These are phyloP conservation scores for Candida awuae DNA, from an alignment of 805 yeast species.

Conservation along the genomic window DNA sequence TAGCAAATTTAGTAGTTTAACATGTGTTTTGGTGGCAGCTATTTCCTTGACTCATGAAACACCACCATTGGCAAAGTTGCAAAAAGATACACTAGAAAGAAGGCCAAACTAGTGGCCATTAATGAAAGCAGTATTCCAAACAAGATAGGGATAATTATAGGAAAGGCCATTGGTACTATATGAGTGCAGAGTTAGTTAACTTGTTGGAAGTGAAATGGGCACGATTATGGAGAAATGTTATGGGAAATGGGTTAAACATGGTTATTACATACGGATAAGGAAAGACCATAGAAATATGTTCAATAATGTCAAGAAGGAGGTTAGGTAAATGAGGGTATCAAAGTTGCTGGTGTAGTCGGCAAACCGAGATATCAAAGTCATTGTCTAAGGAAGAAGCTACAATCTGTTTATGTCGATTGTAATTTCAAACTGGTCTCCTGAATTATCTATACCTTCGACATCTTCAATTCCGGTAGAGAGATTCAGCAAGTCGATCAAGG, in stretches of 20 bases:
- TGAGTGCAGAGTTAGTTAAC: background rate
- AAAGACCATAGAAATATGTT: constrained; percentile 3
- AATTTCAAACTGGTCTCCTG: constrained; percentile 32
- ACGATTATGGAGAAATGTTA: background rate
- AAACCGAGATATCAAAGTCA: constrained; percentile 1
- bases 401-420: constrained; percentile 34
- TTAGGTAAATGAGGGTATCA: constrained; percentile 1
- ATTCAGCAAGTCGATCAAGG: constrained; percentile 18
- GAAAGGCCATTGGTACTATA: constrained; percentile 5
- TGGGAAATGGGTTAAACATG: background rate
- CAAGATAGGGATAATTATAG: constrained; percentile 3
- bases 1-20: too few species aligned
- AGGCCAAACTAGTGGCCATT: background rate
- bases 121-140: background rate
- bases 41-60: background rate
- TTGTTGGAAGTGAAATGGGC: background rate
- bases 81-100: constrained; percentile 3
- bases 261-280: background rate
- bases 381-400: constrained; percentile 1
- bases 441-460: constrained; percentile 16
- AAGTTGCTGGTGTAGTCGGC: background rate
- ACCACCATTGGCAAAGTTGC: constrained; percentile 2
- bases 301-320: background rate
- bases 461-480: constrained; percentile 23
- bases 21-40: too few species aligned